Percentiles rank a stretch among this genome's conserved stretches.
phyloP scores from a whole-genome alignment of 176 grass and related monocot species.

The Rhipidocladum racemiflorum region DNA sequence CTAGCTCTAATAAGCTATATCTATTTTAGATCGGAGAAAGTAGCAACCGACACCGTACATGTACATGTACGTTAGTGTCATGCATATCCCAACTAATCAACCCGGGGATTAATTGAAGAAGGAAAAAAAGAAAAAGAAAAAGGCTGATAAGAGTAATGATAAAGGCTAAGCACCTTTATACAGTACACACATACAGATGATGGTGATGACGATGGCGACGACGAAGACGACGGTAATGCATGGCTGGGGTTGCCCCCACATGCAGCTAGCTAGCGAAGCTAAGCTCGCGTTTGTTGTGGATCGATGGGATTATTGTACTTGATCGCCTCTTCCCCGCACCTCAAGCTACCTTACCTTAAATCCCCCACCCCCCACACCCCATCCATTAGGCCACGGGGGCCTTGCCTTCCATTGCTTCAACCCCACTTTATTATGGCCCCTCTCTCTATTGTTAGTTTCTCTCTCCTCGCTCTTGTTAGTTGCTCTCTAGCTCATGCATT shows the following conservation, averaged over 20 bases:
- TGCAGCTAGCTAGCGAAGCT: conserved; percentile 7
- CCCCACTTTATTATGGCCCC: conserved; percentile 46
- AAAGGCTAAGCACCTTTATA: conserved; percentile 44
- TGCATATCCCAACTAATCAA: not conserved
- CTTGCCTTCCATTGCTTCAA: conserved; percentile 69
- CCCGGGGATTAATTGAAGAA: not conserved
- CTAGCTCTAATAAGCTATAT: too few species aligned
- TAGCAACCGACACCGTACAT: not conserved
- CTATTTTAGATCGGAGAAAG: too few species aligned
- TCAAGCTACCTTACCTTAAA: conserved; percentile 57
- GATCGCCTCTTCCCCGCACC: conserved; percentile 47
- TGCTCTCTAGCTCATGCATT: conserved; percentile 22
- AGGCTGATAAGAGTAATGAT: conserved; percentile 27
- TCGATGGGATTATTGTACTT: conserved; percentile 59
- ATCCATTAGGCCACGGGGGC: conserved; percentile 41
- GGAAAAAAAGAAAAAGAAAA: not conserved
- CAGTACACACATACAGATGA: conserved; percentile 16
- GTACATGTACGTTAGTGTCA: not conserved
- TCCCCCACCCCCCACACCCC: not conserved
- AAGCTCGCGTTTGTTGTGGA: conserved; percentile 34
- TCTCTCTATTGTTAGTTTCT: not conserved
- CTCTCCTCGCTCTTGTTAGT: conserved; percentile 4
- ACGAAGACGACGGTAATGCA: conserved; percentile 11
- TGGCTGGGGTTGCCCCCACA: conserved; percentile 23
- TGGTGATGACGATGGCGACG: not conserved